Evolutionary conservation across 2,329 filamentous ascomycete genomes (phyloP).

Genomic region (Rutstroemia sp.): DNA sequence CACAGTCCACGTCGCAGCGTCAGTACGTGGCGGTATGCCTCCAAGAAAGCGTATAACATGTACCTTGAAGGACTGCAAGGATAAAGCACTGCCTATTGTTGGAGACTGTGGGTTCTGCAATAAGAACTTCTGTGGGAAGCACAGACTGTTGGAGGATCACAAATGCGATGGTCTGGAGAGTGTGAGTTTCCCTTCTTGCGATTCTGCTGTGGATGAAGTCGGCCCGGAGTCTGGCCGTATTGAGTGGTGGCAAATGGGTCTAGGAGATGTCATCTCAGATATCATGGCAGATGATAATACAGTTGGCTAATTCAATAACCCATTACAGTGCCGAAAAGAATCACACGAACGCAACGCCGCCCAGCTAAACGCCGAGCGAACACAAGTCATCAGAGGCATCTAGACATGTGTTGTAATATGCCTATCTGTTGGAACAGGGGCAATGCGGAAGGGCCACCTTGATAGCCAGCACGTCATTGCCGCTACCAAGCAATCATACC

Average conservation of each 20-base stretch:
- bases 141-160: conserved; percentile 89
- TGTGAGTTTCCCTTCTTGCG: conserved; percentile 40
- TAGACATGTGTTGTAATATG: conserved; percentile 33
- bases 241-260: conserved; percentile 35
- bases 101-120: conserved; percentile 95
- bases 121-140: conserved; percentile 90
- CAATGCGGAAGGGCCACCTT: too few relatives aligned
- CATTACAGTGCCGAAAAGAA: conserved; percentile 79
- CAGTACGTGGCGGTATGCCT: conserved; percentile 52
- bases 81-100: conserved; percentile 83
- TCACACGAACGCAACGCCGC: conserved; percentile 90
- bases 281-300: conserved; percentile 14
- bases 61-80: conserved; percentile 82
- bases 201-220: not conserved
- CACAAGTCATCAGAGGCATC: conserved; percentile 87
- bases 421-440: too few relatives aligned
- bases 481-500: too few relatives aligned
- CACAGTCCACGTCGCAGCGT: conserved; percentile 47
- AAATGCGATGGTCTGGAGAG: conserved; percentile 89
- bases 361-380: conserved; percentile 86
- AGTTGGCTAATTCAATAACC: not conserved
- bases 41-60: conserved; percentile 71
- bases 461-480: too few relatives aligned
- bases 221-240: not conserved
- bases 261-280: conserved; percentile 32